Conservation (phyloP, 1,139 yeast species). For the Magnusiomyces sp. region DNA sequence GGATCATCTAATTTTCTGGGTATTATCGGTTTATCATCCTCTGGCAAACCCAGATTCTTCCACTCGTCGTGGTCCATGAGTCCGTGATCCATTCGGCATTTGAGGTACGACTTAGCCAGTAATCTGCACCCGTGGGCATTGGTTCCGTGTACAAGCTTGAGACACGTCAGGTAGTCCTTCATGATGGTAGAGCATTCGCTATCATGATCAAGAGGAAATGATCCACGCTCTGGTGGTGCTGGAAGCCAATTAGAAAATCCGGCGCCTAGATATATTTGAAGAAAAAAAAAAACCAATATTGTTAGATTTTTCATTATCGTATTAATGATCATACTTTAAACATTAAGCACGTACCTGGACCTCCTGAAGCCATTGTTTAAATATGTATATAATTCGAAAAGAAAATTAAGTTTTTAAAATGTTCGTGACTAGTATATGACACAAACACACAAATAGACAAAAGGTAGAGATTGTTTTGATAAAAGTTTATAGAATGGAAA, state of each 20-base stretch:
- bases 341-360: slow-evolving; percentile 7
- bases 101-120: slow-evolving; percentile 70
- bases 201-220: slow-evolving; percentile 90
- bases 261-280: not conserved
- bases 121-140: slow-evolving; percentile 86
- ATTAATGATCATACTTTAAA: no score
- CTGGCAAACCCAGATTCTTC: slow-evolving; percentile 79
- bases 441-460: no score
- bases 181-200: slow-evolving; percentile 73
- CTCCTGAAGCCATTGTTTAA: slow-evolving; percentile 6
- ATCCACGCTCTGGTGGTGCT: slow-evolving; percentile 92
- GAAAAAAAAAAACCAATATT: not conserved
- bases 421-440: no score
- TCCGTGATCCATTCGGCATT: slow-evolving; percentile 86
- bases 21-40: slow-evolving; percentile 35
- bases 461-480: no score
- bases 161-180: slow-evolving; percentile 67
- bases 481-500: no score
- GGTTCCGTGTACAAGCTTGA: slow-evolving; percentile 67
- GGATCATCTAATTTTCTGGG: not conserved
- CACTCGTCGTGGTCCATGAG: slow-evolving; percentile 78
- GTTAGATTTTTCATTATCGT: not conserved
- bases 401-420: no score
- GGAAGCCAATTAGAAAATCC: slow-evolving; percentile 38
- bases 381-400: not conserved